Evolutionary conservation across 2,329 filamentous ascomycete genomes (phyloP), one percentile per base, ranked within the genome.

Genomic region (Apiospora arundinis): DNA sequence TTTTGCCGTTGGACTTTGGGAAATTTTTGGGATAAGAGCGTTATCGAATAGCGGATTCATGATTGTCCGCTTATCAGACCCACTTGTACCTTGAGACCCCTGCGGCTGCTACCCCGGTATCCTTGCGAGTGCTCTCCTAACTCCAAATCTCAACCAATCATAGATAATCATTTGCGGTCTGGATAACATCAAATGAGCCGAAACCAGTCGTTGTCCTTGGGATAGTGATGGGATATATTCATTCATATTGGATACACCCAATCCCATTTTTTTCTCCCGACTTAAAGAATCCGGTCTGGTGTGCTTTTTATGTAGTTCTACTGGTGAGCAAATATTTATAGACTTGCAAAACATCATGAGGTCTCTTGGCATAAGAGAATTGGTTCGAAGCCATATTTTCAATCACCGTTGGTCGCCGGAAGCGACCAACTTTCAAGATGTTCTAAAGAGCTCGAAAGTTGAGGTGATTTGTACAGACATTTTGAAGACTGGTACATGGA

Each of bases 11-110:
- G n/a, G 42, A 25, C 28, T 40, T 46, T 56, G 28, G 46, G 45
- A 40, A 69, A 70, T 48, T 69, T 71, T 68, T 37, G 25, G 67
- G 52, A 63, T 63, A 63, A 63, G 56, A n/a, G 11, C 28, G 11
- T 63, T 63, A 63, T 40, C 32, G n/a, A 14, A 14, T 40, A 28
- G 32, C 56, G 56, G 56, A 23, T 12, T 32, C 56, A n/a, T 32
- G 56, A 32, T 60, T 23, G 68, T 69, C 52, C 7, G 68, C 28
- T 65, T 40, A 46, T 25, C 48, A n/a, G 28, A 18, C 2, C 32
- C 65, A 42, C 23, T 12, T 21, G n/a, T 60, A 45, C 42, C 25
- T 66, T 40, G 14, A 7, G 9, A 40, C n/a, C 63, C 40, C 28
- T 44, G 46, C 45, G 37, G 2, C n/a, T 67, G 23, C 63, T 6